Conservation (phyloP, 75 land plant species). For the Cryptomeria japonica region DNA sequence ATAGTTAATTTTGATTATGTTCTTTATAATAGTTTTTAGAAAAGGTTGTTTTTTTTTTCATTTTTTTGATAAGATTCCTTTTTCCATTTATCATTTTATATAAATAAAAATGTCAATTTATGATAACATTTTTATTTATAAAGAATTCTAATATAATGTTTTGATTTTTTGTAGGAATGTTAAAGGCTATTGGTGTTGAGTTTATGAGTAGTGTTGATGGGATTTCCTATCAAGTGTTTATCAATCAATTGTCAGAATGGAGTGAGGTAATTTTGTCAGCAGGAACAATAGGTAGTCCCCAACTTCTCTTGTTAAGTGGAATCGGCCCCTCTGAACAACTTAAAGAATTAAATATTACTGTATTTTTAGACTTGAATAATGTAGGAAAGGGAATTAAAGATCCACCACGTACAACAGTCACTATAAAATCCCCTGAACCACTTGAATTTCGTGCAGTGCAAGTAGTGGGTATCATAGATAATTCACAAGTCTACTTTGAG, state of each 20-base stretch:
- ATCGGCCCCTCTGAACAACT: constrained; percentile 59
- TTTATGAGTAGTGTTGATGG: constrained; percentile 46
- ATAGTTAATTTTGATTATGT: too few relatives aligned
- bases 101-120: too few relatives aligned
- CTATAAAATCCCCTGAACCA: too few relatives aligned
- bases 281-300: constrained; percentile 60
- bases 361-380: constrained; percentile 36
- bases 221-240: constrained; percentile 18
- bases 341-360: constrained; percentile 22
- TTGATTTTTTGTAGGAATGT: constrained; percentile 19
- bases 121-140: too few relatives aligned
- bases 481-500: neutral
- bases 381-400: constrained; percentile 37
- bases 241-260: neutral
- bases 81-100: too few relatives aligned
- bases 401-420: too few relatives aligned
- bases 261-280: constrained; percentile 19
- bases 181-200: neutral
- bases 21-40: too few relatives aligned
- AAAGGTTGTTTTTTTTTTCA: too few relatives aligned
- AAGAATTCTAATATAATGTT: too few relatives aligned
- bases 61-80: too few relatives aligned
- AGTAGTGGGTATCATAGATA: too few relatives aligned
- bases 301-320: constrained; percentile 44
- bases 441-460: neutral